Evolutionary conservation across 257 asterid genomes (phyloP).

Genomic region (Solanum bulbocastanum): DNA sequence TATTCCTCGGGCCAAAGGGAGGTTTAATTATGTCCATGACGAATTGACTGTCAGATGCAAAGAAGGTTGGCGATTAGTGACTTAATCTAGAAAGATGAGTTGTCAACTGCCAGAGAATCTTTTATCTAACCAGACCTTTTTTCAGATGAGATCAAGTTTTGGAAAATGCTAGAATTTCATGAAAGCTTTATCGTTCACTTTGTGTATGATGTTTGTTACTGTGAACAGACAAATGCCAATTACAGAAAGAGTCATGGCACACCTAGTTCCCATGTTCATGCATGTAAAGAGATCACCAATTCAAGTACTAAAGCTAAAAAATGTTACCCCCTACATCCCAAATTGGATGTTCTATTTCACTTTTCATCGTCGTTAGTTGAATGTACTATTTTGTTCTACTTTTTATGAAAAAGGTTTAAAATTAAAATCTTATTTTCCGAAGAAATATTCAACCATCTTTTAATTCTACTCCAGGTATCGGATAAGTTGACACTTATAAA

Average conservation of each 20-base stretch:
- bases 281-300: neutral
- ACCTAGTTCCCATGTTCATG: neutral
- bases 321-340: neutral
- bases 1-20: neutral
- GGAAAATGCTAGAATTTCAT: neutral
- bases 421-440: neutral
- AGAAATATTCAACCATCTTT: neutral
- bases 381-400: neutral
- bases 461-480: neutral
- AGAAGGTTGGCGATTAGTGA: neutral
- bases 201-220: neutral
- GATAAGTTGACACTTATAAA: neutral
- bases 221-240: neutral
- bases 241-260: neutral
- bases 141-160: neutral
- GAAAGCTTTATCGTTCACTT: neutral
- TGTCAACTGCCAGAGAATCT: neutral
- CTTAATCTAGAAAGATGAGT: neutral
- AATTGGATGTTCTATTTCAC: neutral
- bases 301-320: neutral
- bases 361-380: neutral
- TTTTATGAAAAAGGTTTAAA: neutral
- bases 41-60: neutral
- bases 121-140: neutral
- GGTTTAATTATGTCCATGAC: neutral